Percentiles rank a stretch among this genome's conserved stretches.
Conservation (phyloP, 1,139 yeast genomes). For the Blastobotrys niveus region DNA sequence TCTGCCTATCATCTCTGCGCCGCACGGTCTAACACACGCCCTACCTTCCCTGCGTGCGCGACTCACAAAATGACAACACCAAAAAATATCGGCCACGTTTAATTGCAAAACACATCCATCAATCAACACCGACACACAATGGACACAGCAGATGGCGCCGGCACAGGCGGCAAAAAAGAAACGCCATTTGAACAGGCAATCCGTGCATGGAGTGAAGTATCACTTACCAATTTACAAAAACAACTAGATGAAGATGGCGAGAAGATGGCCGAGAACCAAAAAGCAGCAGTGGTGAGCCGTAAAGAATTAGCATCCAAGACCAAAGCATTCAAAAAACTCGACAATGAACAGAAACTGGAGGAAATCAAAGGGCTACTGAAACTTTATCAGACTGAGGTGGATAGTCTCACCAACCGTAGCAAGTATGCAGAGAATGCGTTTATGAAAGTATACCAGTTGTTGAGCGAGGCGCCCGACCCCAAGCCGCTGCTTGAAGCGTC, state of each 20-base stretch:
- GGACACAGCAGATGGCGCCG: no score
- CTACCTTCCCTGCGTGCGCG: no score
- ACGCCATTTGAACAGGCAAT: conserved; percentile 55
- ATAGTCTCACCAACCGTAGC: conserved; percentile 68
- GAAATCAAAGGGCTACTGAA: conserved; percentile 67
- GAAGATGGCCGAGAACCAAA: conserved; percentile 65
- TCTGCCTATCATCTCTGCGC: no score
- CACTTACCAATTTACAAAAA: conserved; percentile 61
- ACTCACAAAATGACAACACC: no score
- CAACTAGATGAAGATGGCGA: conserved; percentile 70
- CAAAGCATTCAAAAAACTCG: conserved; percentile 69
- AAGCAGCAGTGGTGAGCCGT: conserved; percentile 58
- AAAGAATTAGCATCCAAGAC: conserved; percentile 76
- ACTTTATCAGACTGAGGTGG: conserved; percentile 83
- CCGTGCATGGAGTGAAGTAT: conserved; percentile 71
- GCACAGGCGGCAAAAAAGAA: conserved; percentile 2
- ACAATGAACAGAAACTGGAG: conserved; percentile 57
- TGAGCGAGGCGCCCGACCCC: conserved; percentile 94
- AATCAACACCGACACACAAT: no score
- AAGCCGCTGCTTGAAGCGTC: conserved; percentile 70
- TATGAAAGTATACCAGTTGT: conserved; percentile 63
- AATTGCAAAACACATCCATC: no score
- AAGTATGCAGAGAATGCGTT: conserved; percentile 69
- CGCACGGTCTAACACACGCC: no score
- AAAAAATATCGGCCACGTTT: no score